Base-by-base conservation (phyloP, 1,284 basidiomycete species). In the Microbotryum scabiosae region DNA sequence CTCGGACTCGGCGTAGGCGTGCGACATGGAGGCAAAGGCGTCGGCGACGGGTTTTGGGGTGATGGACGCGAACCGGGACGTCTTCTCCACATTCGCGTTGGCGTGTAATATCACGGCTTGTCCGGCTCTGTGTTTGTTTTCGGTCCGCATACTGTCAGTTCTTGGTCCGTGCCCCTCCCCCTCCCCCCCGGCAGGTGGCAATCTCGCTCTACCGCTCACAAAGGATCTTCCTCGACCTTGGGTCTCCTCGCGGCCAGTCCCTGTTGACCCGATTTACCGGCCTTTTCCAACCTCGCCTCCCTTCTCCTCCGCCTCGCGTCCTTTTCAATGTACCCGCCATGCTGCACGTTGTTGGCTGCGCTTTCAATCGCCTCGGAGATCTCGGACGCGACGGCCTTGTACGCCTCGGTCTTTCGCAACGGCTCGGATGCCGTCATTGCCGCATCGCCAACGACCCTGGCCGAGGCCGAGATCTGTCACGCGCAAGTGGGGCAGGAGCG, bases 341-440 rank as follows among this genome's bases (percentile, higher is more conserved):
- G 89, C 71, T 90, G 87, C 12, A 74, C 68, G 6, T 90, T 88
- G 64, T 85, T 88, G 6, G 88, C 88, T 60, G 88, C 89, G 74
- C 97, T 93, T 71, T 98, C 93, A 51, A 98, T 81, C 8, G 92
- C 90, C 70, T 98, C 94, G 26, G 90, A 79, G 21, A 98, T 78
- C 12, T 89, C 90, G 56, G 94, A 88, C 2, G 90, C 84, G 28
- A 98, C 80, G 0, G 86, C 81, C 78, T 96, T 96, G 80, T 98
- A 98, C 2, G 92, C 90, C 45, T 86, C 86, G 1, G 93, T 98
- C 67, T 97, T 92, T 43, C 94, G 85, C 67, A 99, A 87, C 16
- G 93, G 92, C 69, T 90, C 88, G 2, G 91, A 94, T 8, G 89
- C 86, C 57, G 85, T 83, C 62, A 85, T 84, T 12, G 66, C 64